Percentiles rank a stretch among this genome's conserved stretches.
These are phyloP conservation scores for Tagetes erecta DNA, from an alignment of 129 eudicot species.

Conservation along the genomic window DNA sequence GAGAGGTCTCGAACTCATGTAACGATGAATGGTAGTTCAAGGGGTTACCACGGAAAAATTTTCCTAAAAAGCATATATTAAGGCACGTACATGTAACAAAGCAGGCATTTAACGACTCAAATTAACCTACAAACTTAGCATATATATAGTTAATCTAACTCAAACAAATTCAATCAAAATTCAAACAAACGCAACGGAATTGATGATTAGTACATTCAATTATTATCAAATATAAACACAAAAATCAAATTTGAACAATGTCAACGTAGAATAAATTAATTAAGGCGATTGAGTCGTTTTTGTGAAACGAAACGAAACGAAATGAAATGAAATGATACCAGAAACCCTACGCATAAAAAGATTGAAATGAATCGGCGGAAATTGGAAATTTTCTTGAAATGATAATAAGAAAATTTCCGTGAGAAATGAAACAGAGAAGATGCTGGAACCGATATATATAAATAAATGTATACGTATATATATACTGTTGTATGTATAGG, in stretches of 20 bases:
- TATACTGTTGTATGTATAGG: constrained; percentile 27
- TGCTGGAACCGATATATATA: constrained; percentile 15
- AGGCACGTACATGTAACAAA: constrained; percentile 12
- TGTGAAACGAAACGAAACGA: neutral
- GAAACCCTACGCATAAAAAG: constrained; percentile 37
- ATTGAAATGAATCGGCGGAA: constrained; percentile 31
- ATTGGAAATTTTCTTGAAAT: constrained; percentile 33
- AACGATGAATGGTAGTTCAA: too few relatives aligned
- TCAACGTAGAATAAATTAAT: constrained; percentile 34
- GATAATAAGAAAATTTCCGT: constrained; percentile 25
- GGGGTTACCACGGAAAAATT: too few relatives aligned
- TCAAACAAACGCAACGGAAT: neutral
- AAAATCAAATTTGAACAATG: constrained; percentile 34
- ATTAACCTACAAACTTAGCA: constrained; percentile 20
- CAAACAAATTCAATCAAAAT: neutral
- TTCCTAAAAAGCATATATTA: neutral
- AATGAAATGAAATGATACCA: constrained; percentile 21
- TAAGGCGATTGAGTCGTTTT: neutral
- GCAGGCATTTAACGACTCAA: constrained; percentile 17
- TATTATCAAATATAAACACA: constrained; percentile 9
- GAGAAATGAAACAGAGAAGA: constrained; percentile 26
- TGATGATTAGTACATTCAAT: constrained; percentile 4
- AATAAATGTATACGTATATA: constrained; percentile 9
- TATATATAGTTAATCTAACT: constrained; percentile 6
- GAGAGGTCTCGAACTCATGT: too few relatives aligned